Evolutionary conservation across 75 land plant genomes (phyloP), one percentile per base, ranked within the genome.

Genomic region (Chamaecyparis obtusa): DNA sequence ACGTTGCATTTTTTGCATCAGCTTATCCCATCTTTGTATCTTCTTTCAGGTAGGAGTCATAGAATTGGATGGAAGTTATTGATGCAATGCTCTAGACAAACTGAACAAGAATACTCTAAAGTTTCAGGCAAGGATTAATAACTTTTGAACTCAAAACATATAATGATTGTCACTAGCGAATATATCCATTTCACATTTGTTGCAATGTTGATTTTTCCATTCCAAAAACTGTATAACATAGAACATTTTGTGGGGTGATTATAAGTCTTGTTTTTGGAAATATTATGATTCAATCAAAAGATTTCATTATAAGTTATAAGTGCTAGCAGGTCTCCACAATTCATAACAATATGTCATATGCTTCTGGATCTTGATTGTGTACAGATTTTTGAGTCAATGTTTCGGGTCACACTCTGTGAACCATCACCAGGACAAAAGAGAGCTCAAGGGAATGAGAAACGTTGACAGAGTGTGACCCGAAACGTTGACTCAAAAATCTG

Each of bases 81-180:
- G 36, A 84, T 30, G 60, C 19, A 15, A 3, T 84, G 85, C 60
- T 49, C 85, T 51, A 84, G 85, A 84, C 56, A 84, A 84, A 84
- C 85, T 33, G 85, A 84, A 51, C 60, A 84, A 84, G 85, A 84
- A 27, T 33, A 55, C 16, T 55, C 85, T n/a, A 84, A 37, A 30
- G 60, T 84, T 27, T 51, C 60, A 51, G 85, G 85, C 60, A 84
- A 51, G 60, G 54, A 32, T 1, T 6, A 54, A 15, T 84, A 55
- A 84, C 60, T 15, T 15, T 33, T 11, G 55, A 14, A 35, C 39
- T 16, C 10, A 10, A 84, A n/a, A 84, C 55, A 21, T 16, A 51
- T 51, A 19, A 54, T 55, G 49, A 32, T 84, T 44, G 60, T 51
- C 11, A 30, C 30, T 49, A 54, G 39, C 55, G 5, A 46, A 37